Conservation (phyloP, 306 rosid genomes). For the Cercis canadensis region DNA sequence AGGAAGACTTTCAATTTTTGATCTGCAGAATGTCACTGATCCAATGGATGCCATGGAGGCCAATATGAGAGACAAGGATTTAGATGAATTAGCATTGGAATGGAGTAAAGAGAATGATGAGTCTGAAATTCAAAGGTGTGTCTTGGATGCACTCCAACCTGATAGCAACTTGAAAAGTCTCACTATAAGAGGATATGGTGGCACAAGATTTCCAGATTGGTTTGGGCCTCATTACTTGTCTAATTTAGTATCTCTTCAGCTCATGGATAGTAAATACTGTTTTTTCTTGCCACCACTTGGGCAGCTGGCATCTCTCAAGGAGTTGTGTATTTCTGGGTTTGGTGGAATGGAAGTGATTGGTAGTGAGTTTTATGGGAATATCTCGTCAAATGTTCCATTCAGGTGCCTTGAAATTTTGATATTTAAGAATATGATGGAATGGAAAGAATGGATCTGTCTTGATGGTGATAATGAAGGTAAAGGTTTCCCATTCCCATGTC, state of each 20-base stretch:
- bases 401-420: no score
- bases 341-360: background rate
- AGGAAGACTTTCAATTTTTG: background rate
- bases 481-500: no score
- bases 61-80: background rate
- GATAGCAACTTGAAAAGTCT: no score
- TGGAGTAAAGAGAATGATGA: background rate
- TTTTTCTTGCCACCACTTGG: constrained; percentile 42
- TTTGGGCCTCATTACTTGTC: background rate
- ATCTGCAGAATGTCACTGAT: constrained; percentile 10
- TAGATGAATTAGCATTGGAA: background rate
- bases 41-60: background rate
- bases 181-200: no score
- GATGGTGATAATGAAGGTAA: no score
- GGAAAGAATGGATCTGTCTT: no score
- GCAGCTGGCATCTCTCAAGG: constrained; percentile 22
- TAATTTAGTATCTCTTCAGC: constrained; percentile 13
- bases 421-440: no score
- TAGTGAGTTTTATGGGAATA: constrained; percentile 28
- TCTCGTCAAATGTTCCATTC: background rate
- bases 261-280: constrained; percentile 33
- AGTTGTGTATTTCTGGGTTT: no score
- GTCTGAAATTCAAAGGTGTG: no score
- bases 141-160: no score
- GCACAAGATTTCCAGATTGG: no score